Percentiles rank a stretch among this genome's conserved stretches.
phyloP scores from a whole-genome alignment of 78 protist genomes.

The Dictyostelium capitatum region DNA sequence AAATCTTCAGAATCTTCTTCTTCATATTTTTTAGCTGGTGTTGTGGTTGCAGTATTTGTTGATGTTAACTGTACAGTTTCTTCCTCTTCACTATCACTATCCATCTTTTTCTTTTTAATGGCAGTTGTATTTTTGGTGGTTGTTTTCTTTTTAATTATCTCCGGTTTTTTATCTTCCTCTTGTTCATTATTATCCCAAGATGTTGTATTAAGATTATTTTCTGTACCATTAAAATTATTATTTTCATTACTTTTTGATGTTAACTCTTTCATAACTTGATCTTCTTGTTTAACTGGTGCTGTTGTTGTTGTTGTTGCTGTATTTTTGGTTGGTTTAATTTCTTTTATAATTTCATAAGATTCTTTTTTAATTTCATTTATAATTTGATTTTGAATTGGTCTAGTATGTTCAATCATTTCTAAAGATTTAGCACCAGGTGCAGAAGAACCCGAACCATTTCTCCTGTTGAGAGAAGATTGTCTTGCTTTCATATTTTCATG shows the following conservation, averaged over 20 bases:
- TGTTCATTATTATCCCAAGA: neutral
- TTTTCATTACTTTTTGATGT: conserved; percentile 4
- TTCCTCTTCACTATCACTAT: conserved; percentile 72
- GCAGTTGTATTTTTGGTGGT: neutral
- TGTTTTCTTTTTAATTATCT: neutral
- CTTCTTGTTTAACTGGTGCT: too few species aligned
- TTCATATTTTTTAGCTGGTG: neutral
- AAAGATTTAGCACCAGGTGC: neutral
- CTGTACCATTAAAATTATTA: neutral
- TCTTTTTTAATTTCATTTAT: conserved; percentile 3
- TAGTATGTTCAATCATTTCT: conserved; percentile 63
- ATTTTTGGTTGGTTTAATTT: neutral
- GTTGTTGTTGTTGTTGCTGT: neutral
- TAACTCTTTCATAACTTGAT: conserved; percentile 10
- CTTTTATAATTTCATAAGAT: neutral
- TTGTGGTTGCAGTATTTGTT: neutral
- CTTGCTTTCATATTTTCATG: conserved; percentile 39
- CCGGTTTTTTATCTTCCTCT: neutral
- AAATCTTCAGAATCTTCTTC: conserved; percentile 67
- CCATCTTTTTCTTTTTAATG: conserved; percentile 22
- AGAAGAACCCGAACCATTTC: neutral
- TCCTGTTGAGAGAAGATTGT: neutral
- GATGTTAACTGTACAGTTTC: conserved; percentile 32
- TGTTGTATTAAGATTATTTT: neutral
- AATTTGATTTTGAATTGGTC: conserved; percentile 16